phyloP scores from a whole-genome alignment of 495 filamentous ascomycete species.

The Hypoxylon crocopeplum region DNA sequence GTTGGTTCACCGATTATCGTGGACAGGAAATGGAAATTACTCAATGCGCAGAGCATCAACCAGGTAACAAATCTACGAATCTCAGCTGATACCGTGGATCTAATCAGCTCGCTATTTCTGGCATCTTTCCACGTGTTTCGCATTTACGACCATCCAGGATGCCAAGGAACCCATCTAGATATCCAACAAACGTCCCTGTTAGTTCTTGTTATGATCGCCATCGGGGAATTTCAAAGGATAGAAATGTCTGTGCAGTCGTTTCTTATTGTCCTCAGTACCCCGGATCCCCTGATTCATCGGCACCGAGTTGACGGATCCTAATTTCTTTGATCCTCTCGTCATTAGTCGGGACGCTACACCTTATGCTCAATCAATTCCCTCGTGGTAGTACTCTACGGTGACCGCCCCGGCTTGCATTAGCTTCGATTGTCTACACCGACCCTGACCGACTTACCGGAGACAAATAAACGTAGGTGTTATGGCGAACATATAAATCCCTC shows the following conservation, averaged over 20 bases:
- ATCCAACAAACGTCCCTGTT: not conserved
- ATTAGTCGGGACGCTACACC: not conserved
- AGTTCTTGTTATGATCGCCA: not conserved
- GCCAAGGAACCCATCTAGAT: not conserved
- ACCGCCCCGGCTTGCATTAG: not conserved
- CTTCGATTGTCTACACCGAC: not conserved
- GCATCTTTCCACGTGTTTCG: slow-evolving; percentile 13
- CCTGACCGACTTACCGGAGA: not conserved
- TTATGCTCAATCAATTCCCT: not conserved
- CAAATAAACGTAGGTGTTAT: slow-evolving; percentile 1
- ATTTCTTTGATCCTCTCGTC: not conserved
- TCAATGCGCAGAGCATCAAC: slow-evolving; percentile 3
- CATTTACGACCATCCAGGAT: not conserved
- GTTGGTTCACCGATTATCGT: slow-evolving; percentile 1
- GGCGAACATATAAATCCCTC: not conserved
- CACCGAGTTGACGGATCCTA: not conserved
- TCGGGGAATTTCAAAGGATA: slow-evolving; percentile 7
- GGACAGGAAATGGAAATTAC: slow-evolving; percentile 19
- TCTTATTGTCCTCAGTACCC: slow-evolving; percentile 2
- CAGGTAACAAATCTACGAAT: not conserved
- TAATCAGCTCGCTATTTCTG: slow-evolving; percentile 12
- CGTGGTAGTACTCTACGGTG: not conserved
- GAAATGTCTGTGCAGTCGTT: slow-evolving; percentile 17
- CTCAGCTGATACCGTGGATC: not conserved
- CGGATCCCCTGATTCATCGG: slow-evolving; percentile 2